Base-by-base conservation (phyloP, 257 asterid species). In the Nicotiana paniculata region DNA sequence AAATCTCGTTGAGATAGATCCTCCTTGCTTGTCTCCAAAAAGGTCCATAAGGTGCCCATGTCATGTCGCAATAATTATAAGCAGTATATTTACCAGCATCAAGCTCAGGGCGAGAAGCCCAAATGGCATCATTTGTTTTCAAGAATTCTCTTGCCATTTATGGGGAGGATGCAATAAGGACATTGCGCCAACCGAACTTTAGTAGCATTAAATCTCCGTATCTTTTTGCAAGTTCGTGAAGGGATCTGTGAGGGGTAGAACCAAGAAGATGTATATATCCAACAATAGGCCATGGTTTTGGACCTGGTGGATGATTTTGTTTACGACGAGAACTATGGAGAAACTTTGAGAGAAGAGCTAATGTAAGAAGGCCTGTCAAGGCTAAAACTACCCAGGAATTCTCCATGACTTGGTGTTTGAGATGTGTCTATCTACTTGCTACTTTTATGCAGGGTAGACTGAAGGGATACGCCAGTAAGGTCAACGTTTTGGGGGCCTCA, bases 11-110 rank as follows among this genome's bases (percentile, higher is more conserved):
- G 15, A 35, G 77, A 66, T 30, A 87, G 7, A 90, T 87, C 28
- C 80, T 87, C 12, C 90, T 87, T 3, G 87, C 83, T 39, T 85
- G 88, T 68, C 81, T 58, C 88, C 85, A 89, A 54, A 79, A 54
- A 2, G 90, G 84, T 3, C 92, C 91, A 65, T 85, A 82, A 11
- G 91, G 91, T 0, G 89, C 86, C 90, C 89, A 88, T 4, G 59
- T 2, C 82, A 88, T 51, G 85, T 86, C 62, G 1, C 57, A 43
- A 85, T 79, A 85, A 55, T 84, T 81, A 81, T 81, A 89, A 80
- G 77, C 33, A 0, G 83, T 84, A 78, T 85, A 77, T 59, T 85
- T 87, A 3, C 90, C 91, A 0, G 90, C 90, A 1, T 90, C 90
- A 4, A 84, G 86, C 0, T 82, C 21, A 0, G 90, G 91, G 58